Conservation (phyloP, 306 rosid genomes). For the Canavalia gladiata region DNA sequence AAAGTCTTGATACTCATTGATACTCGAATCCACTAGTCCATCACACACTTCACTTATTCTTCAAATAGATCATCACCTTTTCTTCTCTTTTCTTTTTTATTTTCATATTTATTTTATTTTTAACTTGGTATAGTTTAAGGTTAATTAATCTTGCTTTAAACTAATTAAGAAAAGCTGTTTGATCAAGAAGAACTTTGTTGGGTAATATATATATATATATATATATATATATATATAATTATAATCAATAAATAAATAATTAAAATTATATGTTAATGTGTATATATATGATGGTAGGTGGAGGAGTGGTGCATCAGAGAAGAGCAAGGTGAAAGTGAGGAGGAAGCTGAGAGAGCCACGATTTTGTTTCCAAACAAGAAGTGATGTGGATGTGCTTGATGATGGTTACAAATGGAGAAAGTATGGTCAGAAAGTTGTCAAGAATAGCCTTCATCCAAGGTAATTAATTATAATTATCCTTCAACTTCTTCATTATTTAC, state of each 20-base stretch:
- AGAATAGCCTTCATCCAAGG: slow-evolving; percentile 99
- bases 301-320: slow-evolving; percentile 82
- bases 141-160: neutral
- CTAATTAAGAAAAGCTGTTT: neutral
- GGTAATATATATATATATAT: neutral
- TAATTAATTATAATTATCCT: slow-evolving; percentile 40
- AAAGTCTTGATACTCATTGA: slow-evolving; percentile 65
- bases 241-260: neutral
- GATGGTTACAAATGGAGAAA: slow-evolving; percentile 99
- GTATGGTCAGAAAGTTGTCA: slow-evolving; percentile 97
- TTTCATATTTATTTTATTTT: neutral
- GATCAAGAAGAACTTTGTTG: neutral
- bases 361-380: slow-evolving; percentile 97
- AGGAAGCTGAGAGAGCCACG: slow-evolving; percentile 97
- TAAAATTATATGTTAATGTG: neutral
- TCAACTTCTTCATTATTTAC: neutral
- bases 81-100: neutral
- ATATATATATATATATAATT: no score
- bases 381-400: slow-evolving; percentile 99
- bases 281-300: slow-evolving; percentile 65
- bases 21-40: slow-evolving; percentile 53
- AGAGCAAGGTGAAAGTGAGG: slow-evolving; percentile 89
- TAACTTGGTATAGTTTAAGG: neutral
- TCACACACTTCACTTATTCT: slow-evolving; percentile 39
- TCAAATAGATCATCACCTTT: slow-evolving; percentile 13